phyloP scores from a whole-genome alignment of 108 stramenopile species.

The Chaetoceros tenuissimus region DNA sequence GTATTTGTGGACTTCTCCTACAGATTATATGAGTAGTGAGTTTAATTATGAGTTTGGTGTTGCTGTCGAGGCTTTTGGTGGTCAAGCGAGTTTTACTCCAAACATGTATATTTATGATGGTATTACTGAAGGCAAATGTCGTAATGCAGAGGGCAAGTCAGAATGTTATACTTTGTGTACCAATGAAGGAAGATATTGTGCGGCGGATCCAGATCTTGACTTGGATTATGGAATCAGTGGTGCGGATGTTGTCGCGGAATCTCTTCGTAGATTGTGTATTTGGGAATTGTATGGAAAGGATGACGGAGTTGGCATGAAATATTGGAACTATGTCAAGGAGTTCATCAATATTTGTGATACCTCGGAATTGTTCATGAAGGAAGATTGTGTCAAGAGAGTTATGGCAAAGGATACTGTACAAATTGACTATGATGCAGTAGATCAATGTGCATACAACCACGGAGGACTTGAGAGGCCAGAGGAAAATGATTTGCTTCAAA shows the following conservation, averaged over 20 bases:
- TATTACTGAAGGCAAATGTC: constrained; percentile 57
- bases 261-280: constrained; percentile 76
- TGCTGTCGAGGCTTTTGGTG: constrained; percentile 52
- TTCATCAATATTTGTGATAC: constrained; percentile 53
- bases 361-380: constrained; percentile 49
- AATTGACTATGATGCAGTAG: constrained; percentile 41
- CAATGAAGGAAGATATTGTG: constrained; percentile 54
- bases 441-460: constrained; percentile 75
- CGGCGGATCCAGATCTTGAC: constrained; percentile 3
- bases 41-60: constrained; percentile 75
- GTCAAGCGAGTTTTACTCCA: constrained; percentile 78
- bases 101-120: constrained; percentile 89
- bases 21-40: constrained; percentile 36
- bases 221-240: constrained; percentile 60
- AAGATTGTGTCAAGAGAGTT: constrained; percentile 63
- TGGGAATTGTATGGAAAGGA: constrained; percentile 52
- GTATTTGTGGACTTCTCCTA: constrained; percentile 82
- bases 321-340: constrained; percentile 84
- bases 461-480: constrained; percentile 54
- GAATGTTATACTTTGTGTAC: constrained; percentile 83
- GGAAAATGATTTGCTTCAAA: constrained; percentile 51
- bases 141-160: constrained; percentile 42
- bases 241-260: constrained; percentile 79
- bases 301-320: constrained; percentile 60
- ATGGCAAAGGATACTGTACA: constrained; percentile 62